These are phyloP conservation scores for Umbelopsis sp. DNA, from an alignment of 371 early-diverging fungal genomes.

Conservation along the genomic window DNA sequence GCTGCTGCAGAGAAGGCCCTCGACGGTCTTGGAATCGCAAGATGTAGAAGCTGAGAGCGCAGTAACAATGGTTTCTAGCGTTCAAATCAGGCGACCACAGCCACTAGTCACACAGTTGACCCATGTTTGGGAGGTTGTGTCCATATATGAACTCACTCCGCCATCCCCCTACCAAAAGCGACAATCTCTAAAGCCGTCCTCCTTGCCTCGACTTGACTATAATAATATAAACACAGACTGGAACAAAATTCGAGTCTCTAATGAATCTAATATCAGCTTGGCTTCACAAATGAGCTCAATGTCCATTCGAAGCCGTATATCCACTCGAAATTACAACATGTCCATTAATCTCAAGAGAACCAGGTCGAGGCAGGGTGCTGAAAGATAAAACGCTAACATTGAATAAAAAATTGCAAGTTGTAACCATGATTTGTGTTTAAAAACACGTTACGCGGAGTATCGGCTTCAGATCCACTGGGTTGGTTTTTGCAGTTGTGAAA, in stretches of 20 bases:
- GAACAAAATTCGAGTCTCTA: background rate
- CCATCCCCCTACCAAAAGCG: conserved; percentile 16
- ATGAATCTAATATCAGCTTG: conserved; percentile 7
- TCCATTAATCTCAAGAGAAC: background rate
- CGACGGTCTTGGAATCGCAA: background rate
- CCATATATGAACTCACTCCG: conserved; percentile 4
- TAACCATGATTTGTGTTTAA: too few relatives aligned
- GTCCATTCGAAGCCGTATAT: background rate
- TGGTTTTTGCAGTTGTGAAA: too few relatives aligned
- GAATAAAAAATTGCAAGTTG: background rate
- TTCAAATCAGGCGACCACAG: background rate
- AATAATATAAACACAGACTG: background rate
- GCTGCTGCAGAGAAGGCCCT: background rate
- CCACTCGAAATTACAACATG: background rate
- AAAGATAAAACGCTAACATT: background rate
- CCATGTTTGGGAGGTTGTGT: conserved; percentile 6
- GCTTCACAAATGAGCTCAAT: conserved; percentile 9
- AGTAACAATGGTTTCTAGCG: background rate
- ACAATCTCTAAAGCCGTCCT: background rate
- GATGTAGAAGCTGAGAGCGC: background rate
- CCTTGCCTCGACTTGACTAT: background rate
- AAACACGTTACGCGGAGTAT: too few relatives aligned
- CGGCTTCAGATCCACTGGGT: too few relatives aligned
- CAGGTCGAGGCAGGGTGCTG: background rate
- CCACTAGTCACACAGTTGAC: background rate